Conservation (phyloP, 805 yeast species). For the Kuraishia piskuri region DNA sequence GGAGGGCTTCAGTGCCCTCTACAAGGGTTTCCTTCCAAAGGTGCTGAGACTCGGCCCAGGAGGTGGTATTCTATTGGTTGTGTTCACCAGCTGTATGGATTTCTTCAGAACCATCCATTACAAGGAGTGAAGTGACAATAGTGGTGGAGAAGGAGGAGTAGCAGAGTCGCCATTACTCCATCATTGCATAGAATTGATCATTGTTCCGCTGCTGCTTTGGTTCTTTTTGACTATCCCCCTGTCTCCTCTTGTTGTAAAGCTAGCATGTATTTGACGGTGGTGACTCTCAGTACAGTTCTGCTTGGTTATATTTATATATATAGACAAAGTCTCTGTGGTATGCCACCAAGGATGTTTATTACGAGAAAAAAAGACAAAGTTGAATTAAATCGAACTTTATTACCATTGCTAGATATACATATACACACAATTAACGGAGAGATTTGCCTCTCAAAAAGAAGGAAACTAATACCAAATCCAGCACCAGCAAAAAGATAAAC, state of each 20-base stretch:
- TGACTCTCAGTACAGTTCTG: too few relatives aligned
- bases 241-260: background rate
- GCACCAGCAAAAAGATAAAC: background rate
- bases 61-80: slow-evolving; percentile 96
- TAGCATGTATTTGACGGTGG: background rate
- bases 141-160: background rate
- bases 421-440: background rate
- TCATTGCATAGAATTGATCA: background rate
- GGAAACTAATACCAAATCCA: background rate
- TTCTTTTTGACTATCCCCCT: background rate
- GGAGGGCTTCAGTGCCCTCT: slow-evolving; percentile 88
- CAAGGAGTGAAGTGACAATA: slow-evolving; percentile 10
- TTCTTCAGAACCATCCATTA: slow-evolving; percentile 64
- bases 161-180: too few relatives aligned
- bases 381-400: background rate
- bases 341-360: background rate
- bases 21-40: slow-evolving; percentile 95
- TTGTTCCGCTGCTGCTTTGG: background rate
- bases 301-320: too few relatives aligned
- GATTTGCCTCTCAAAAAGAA: background rate
- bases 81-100: slow-evolving; percentile 92
- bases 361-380: background rate
- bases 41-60: slow-evolving; percentile 98
- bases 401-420: background rate
- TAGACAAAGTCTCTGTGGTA: background rate